Evolutionary conservation across 345 rosid species (phyloP), one percentile per base, ranked within the genome.

Genomic region (Salix koriyanagi): DNA sequence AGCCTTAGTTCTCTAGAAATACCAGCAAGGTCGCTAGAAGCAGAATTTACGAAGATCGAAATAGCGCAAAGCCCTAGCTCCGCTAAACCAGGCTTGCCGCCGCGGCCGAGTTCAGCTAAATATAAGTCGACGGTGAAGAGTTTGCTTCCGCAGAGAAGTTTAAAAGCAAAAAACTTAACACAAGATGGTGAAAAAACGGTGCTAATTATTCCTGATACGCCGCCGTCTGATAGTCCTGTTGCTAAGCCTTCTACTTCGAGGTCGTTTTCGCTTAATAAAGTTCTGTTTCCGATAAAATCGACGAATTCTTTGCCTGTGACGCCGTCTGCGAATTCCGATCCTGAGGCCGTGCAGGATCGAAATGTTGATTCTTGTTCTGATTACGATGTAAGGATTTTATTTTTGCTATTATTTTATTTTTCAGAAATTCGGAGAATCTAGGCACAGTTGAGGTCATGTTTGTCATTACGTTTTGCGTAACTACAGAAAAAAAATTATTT

Each of bases 41-140:
- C 79, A n/a, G 81, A 87, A 61, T 78, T 77, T 71, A 56, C 69
- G 2, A 67, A 67, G 60, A 37, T 75, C 28, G 88, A 88, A 37
- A 56, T 82, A 69, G 41, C 84, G 7, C 72, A 80, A 26, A 83
- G 87, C 80, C 86, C 90, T 73, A 73, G 76, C 64, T 79, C 90
- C 10, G 71, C 65, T 66, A 80, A 76, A 79, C 66, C 76, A 30
- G 87, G 82, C 48, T 77, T 85, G 48, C 88, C 91, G 42, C 91
- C 91, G 2, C 76, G 85, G 74, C 87, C 87, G 42, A 80, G 75
- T 85, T 85, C 91, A 13, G 83, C 89, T 70, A 87, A 75, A 84
- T 74, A 84, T 73, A 83, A 69, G 78, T 81, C 88, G 44, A 70
- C 89, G 1, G 78, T 84, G 56, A 87, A 69, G 70, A 81, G 75